A percentile compares a stretch with the other conserved stretches of the same genome.
These are phyloP conservation scores for Inonotus hispidus DNA, from an alignment of 1,284 basidiomycete genomes.

Conservation along the genomic window DNA sequence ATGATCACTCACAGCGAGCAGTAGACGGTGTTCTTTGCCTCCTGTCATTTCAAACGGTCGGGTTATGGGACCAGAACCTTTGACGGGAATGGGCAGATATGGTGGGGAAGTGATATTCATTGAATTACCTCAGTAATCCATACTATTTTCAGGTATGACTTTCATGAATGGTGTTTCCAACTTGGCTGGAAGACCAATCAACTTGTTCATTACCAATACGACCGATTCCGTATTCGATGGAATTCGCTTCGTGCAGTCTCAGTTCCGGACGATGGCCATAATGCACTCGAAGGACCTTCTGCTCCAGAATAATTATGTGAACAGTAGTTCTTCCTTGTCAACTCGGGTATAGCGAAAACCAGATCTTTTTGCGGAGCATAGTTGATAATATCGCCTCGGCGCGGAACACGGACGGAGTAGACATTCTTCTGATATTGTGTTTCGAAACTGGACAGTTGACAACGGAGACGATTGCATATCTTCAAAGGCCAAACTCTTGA, in stretches of 20 bases:
- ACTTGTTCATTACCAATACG: conserved; percentile 24
- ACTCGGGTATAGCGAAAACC: conserved; percentile 21
- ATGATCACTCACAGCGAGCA: not conserved
- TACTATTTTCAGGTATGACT: not conserved
- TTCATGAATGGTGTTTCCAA: conserved; percentile 26
- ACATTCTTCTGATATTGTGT: conserved; percentile 31
- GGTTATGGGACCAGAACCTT: conserved; percentile 31
- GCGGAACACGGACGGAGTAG: conserved; percentile 32
- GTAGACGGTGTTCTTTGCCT: not conserved
- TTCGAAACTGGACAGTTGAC: conserved; percentile 29
- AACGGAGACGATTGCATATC: conserved; percentile 30
- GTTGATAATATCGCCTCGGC: conserved; percentile 17
- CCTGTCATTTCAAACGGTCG: not conserved
- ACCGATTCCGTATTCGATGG: conserved; percentile 25
- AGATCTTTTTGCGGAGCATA: not conserved
- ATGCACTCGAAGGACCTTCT: conserved; percentile 28
- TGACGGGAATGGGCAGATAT: conserved; percentile 32
- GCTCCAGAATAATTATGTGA: conserved; percentile 30
- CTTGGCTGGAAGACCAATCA: conserved; percentile 30
- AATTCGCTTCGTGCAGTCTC: conserved; percentile 31
- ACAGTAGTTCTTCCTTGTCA: conserved; percentile 30
- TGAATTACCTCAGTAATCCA: not conserved
- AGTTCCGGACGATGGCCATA: conserved; percentile 35
- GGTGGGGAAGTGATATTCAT: conserved; percentile 20
- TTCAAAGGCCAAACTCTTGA: conserved; percentile 34